Conservation (phyloP, 2,329 filamentous ascomycete species). For the Hypoxylon sp. region DNA sequence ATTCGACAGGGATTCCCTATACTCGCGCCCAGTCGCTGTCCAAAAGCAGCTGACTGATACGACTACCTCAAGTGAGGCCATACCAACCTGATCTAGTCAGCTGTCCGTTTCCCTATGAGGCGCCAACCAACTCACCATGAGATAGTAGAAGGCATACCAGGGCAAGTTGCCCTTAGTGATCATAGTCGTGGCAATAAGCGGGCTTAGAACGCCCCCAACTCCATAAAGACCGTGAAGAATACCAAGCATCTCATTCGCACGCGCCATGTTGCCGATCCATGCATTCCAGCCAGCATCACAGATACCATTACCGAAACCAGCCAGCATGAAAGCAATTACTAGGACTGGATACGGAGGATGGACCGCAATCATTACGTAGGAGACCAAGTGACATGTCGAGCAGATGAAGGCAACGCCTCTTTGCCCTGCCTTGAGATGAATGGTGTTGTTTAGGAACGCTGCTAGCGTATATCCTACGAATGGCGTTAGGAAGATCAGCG, state of each 20-base stretch:
- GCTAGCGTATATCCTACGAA: conserved; percentile 63
- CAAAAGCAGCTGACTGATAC: conserved; percentile 70
- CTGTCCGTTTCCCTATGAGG: neutral
- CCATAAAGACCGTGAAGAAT: conserved; percentile 79
- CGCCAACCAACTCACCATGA: conserved; percentile 70
- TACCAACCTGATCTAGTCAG: conserved; percentile 60
- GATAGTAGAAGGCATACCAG: conserved; percentile 83
- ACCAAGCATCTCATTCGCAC: conserved; percentile 78
- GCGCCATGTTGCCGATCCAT: conserved; percentile 75
- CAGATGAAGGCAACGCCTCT: conserved; percentile 77
- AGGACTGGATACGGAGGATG: conserved; percentile 79
- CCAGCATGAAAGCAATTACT: conserved; percentile 75
- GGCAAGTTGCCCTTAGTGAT: conserved; percentile 72
- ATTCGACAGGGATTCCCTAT: conserved; percentile 60
- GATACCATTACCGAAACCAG: conserved; percentile 79
- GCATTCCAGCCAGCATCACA: conserved; percentile 70
- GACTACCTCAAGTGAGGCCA: conserved; percentile 68
- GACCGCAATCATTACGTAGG: conserved; percentile 73
- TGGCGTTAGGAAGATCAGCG: conserved; percentile 64
- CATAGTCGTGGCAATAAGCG: conserved; percentile 79
- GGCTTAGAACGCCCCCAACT: conserved; percentile 76
- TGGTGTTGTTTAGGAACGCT: conserved; percentile 61
- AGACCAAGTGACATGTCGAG: conserved; percentile 72
- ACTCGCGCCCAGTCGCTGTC: conserved; percentile 68
- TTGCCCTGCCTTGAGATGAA: conserved; percentile 67